Evolutionary conservation across 345 rosid species (phyloP).

Genomic region (Gynandropsis gynandra): DNA sequence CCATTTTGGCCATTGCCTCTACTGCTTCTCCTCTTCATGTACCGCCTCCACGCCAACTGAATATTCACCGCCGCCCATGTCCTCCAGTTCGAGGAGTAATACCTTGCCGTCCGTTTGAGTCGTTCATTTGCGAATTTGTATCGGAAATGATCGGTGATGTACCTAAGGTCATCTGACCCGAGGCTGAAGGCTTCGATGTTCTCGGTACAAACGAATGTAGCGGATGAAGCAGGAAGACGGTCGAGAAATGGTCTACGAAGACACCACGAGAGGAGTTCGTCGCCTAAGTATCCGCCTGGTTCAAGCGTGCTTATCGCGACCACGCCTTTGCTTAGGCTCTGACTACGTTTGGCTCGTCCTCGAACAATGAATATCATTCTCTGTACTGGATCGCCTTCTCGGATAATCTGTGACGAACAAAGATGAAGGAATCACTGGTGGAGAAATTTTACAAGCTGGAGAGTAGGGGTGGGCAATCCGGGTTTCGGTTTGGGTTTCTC

Average conservation of each 20-base stretch:
- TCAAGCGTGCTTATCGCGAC: conserved; percentile 59
- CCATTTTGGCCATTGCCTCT: conserved; percentile 29
- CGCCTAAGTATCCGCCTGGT: conserved; percentile 80
- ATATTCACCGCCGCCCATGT: conserved; percentile 91
- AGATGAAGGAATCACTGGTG: neutral
- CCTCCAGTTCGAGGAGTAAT: conserved; percentile 87
- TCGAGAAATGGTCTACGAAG: conserved; percentile 80
- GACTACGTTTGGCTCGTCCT: conserved; percentile 53
- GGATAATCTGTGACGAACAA: conserved; percentile 48
- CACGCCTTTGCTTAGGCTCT: conserved; percentile 67
- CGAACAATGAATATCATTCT: conserved; percentile 64
- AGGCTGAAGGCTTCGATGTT: conserved; percentile 65
- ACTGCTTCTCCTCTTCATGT: conserved; percentile 49
- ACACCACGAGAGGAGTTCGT: conserved; percentile 91
- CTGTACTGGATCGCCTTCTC: conserved; percentile 92
- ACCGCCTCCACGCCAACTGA: conserved; percentile 68
- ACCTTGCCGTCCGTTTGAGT: conserved; percentile 73
- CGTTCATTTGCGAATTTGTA: conserved; percentile 67
- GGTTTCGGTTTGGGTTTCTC: too few species aligned
- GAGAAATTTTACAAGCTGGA: neutral
- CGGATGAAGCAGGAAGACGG: conserved; percentile 83
- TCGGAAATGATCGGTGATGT: conserved; percentile 83
- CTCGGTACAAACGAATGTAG: conserved; percentile 61
- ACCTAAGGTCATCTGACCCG: conserved; percentile 48
- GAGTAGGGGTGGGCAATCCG: too few species aligned